Conservation (phyloP, 176 grass and related monocot species). For the barley (Hordeum vulgare) region MorexV3_pseudomolecules_assembly NC_058519.1:551808809-551809308, state of each 20-base stretch:
- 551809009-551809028: slow-evolving; percentile 99
- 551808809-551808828: slow-evolving; percentile 71
- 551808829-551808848: slow-evolving; percentile 61
- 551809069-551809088: neutral
- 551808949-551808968: slow-evolving; percentile 86
- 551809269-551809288: slow-evolving; percentile 99
- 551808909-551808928: slow-evolving; percentile 92
- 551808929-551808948: slow-evolving; percentile 78
- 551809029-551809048: slow-evolving; percentile 45
- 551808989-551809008: slow-evolving; percentile 90
- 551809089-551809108: slow-evolving; percentile 1
- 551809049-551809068: slow-evolving; percentile 2
- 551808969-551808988: slow-evolving; percentile 96
- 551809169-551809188: slow-evolving; percentile 79
- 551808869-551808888: slow-evolving; percentile 68
- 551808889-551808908: slow-evolving; percentile 88
- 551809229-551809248: slow-evolving; percentile 94
- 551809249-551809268: slow-evolving; percentile 97
- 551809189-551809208: slow-evolving; percentile 98
- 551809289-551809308: slow-evolving; percentile 97
- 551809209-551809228: slow-evolving; percentile 97
- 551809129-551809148: neutral
- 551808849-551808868: slow-evolving; percentile 63
- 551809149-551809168: neutral
- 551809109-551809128: neutral